These are phyloP conservation scores for Diplodia seriata DNA, from an alignment of 2,329 filamentous ascomycete genomes.

Conservation along the genomic window DNA sequence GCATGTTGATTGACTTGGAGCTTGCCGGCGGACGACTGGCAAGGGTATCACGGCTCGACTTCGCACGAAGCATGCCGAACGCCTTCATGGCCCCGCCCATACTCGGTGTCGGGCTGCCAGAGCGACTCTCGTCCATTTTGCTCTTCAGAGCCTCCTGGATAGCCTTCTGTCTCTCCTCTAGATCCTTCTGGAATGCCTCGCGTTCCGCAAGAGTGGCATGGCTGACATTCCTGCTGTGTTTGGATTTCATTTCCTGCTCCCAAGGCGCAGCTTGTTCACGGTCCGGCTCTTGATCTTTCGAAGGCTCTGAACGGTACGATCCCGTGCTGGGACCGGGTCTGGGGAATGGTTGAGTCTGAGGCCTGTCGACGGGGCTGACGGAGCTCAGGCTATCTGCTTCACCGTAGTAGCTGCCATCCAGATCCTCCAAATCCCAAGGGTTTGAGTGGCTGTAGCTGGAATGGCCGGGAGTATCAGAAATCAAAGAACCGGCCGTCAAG, in stretches of 20 bases:
- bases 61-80: conserved; percentile 69
- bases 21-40: conserved; percentile 57
- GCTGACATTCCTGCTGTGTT: conserved; percentile 58
- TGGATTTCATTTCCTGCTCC: conserved; percentile 57
- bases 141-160: conserved; percentile 77
- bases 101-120: conserved; percentile 46
- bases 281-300: background rate
- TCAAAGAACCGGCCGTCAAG: background rate
- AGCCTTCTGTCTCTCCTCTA: conserved; percentile 72
- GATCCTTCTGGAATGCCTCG: conserved; percentile 75
- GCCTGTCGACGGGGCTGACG: conserved; percentile 44
- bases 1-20: conserved; percentile 66
- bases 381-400: conserved; percentile 47
- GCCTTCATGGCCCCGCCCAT: conserved; percentile 58
- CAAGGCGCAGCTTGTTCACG: conserved; percentile 41
- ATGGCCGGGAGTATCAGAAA: conserved; percentile 52
- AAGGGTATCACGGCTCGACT: conserved; percentile 72
- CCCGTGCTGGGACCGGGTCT: conserved; percentile 10
- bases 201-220: conserved; percentile 62
- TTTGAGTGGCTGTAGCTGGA: conserved; percentile 61
- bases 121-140: conserved; percentile 67
- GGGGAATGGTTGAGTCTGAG: conserved; percentile 34
- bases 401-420: conserved; percentile 50
- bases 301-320: background rate
- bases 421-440: conserved; percentile 62